Evolutionary conservation across 2,329 filamentous ascomycete genomes (phyloP), one percentile per base, ranked within the genome.

Genomic region (Fusarium sp.): DNA sequence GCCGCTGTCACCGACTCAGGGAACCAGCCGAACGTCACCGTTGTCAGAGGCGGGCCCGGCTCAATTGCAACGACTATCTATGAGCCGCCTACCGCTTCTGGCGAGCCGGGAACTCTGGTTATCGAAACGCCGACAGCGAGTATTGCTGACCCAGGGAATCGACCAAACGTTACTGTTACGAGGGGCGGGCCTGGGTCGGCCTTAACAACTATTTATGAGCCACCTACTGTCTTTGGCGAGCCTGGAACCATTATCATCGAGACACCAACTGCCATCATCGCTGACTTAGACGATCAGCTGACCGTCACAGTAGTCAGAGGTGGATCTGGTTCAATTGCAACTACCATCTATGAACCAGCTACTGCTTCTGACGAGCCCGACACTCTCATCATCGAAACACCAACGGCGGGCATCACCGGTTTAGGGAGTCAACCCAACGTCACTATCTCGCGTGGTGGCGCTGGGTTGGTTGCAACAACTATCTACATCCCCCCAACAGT

Each of bases 171-270:
- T 6, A 66, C 55, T 3, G 7, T 51, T 0, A 52, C 36, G 1
- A 66, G 55, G 2, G 55, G 61, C 5, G 39, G 47, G 1, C n/a
- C 48, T 12, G 63, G 55, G 2, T 51, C 61, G 7, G 39, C 28
- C 2, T 54, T 43, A 0, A 31, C 43, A 4, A 66, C 55, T 9
- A 16, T 60, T 3, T 66, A 66, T 12, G 15, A 65, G 3, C 39
- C 50, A 7, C 61, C 63, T 6, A 41, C 63, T 3, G 43, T 44
- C 5, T 53, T 60, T 3, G 60, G 47, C 2, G 60, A 61, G 12
- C 30, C 51, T 6, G 62, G 64, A 0, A 67, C 50, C 12, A 10
- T 66, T 9, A 52, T 67, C 3, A 66, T 67, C 3, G 57, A 62
- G 7, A 53, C 48, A 1, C 60, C 63, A 2, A 50, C 53, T 3